A percentile compares a stretch with the other conserved stretches of the same genome.
Conservation (phyloP, 805 yeast genomes). For the Dipodascus geniculatus region DNA sequence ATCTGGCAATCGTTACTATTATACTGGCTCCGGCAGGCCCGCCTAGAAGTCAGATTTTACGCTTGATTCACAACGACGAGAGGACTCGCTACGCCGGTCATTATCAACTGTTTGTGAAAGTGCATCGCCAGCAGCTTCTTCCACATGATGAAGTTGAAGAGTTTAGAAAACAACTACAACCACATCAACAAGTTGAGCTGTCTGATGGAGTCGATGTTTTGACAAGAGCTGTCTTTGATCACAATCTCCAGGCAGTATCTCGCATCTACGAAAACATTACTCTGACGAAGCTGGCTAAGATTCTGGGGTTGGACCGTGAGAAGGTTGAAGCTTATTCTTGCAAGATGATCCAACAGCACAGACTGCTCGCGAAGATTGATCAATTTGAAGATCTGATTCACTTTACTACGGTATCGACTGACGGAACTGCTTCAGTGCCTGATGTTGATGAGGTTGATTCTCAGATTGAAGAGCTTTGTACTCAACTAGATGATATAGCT, state of each 20-base stretch:
- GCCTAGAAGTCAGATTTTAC: slow-evolving; percentile 16
- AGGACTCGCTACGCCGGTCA: slow-evolving; percentile 9
- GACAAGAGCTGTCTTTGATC: slow-evolving; percentile 23
- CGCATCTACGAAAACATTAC: slow-evolving; percentile 20
- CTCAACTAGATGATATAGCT: slow-evolving; percentile 16
- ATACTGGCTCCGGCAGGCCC: slow-evolving; percentile 26
- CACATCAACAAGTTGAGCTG: slow-evolving; percentile 14
- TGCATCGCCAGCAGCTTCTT: slow-evolving; percentile 18
- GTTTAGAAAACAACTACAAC: slow-evolving; percentile 12
- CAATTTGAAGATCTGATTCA: slow-evolving; percentile 19
- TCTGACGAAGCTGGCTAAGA: slow-evolving; percentile 16
- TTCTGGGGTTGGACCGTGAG: slow-evolving; percentile 16
- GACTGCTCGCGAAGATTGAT: slow-evolving; percentile 22
- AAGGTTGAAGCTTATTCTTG: slow-evolving; percentile 21
- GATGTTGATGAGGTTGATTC: slow-evolving; percentile 4
- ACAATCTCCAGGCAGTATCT: slow-evolving; percentile 24
- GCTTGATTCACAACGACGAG: slow-evolving; percentile 21
- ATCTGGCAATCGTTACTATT: slow-evolving; percentile 21
- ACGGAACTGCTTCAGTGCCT: neutral
- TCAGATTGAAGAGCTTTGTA: slow-evolving; percentile 11
- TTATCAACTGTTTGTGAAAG: slow-evolving; percentile 17
- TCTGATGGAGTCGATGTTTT: slow-evolving; percentile 21
- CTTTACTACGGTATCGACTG: slow-evolving; percentile 6
- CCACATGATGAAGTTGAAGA: slow-evolving; percentile 16
- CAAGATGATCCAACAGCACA: slow-evolving; percentile 21